These are phyloP conservation scores for Dendrobium catenatum DNA, from an alignment of 106 monocot species.

Conservation along the genomic window DNA sequence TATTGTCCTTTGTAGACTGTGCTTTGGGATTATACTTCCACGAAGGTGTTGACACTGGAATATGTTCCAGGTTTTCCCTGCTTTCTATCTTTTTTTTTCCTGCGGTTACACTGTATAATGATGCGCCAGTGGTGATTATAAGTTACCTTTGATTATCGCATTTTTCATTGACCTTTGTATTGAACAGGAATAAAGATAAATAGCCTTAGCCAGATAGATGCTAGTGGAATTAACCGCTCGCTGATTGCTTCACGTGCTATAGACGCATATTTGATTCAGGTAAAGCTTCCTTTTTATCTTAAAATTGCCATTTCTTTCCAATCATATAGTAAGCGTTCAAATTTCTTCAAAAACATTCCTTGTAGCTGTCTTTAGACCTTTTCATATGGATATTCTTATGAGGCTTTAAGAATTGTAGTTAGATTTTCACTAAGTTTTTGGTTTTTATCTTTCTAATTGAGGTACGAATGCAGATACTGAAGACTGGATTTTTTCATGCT, in stretches of 20 bases:
- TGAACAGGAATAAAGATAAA: slow-evolving; percentile 79
- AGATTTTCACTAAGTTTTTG: neutral
- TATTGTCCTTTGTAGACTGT: slow-evolving; percentile 41
- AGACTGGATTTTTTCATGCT: slow-evolving; percentile 97
- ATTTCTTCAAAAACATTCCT: neutral
- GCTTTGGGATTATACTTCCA: slow-evolving; percentile 87
- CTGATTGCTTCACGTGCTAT: slow-evolving; percentile 74
- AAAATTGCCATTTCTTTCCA: neutral
- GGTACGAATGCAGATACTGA: slow-evolving; percentile 58
- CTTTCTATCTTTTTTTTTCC: neutral
- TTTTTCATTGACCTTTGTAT: neutral
- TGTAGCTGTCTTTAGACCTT: neutral
- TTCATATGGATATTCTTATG: neutral
- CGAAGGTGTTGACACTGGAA: slow-evolving; percentile 84
- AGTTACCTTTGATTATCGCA: neutral
- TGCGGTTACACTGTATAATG: neutral
- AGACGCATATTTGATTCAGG: slow-evolving; percentile 98
- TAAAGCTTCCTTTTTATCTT: slow-evolving; percentile 11
- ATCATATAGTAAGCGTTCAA: neutral
- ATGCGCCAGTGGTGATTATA: neutral
- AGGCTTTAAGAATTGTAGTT: neutral
- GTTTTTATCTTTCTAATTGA: slow-evolving; percentile 3
- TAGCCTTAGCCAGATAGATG: slow-evolving; percentile 58
- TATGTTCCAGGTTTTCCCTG: slow-evolving; percentile 70
- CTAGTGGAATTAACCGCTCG: slow-evolving; percentile 57